Percentiles rank a stretch among this genome's conserved stretches.
phyloP scores from a whole-genome alignment of 768 basidiomycete genomes.

The Lactarius pseudohatsudake region DNA sequence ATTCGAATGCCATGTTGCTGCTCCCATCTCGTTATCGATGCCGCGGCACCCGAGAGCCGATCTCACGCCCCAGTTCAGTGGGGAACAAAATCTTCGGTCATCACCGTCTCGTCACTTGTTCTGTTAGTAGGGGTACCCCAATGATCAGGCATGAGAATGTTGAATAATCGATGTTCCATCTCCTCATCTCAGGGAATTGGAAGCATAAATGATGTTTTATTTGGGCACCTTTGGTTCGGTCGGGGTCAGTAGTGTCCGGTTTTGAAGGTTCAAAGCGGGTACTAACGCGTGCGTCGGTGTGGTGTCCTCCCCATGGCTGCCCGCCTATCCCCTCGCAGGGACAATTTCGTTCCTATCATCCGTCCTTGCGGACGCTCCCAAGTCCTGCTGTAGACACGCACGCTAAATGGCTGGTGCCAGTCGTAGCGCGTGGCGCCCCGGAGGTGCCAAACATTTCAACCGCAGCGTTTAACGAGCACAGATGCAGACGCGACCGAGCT shows the following conservation, averaged over 20 bases:
- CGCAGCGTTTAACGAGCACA: not conserved
- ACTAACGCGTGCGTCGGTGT: slow-evolving; percentile 11
- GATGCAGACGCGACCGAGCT: not conserved
- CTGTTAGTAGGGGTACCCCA: not conserved
- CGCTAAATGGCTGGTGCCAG: not conserved
- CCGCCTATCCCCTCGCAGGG: not conserved
- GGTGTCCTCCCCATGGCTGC: slow-evolving; percentile 11
- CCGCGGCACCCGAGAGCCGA: not conserved
- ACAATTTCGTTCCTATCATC: not conserved
- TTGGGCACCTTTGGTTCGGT: not conserved
- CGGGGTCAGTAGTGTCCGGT: slow-evolving; percentile 3
- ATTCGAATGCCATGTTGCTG: slow-evolving; percentile 11
- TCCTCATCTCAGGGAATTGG: not conserved
- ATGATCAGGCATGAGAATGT: slow-evolving; percentile 1
- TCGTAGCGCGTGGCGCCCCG: not conserved
- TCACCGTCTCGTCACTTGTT: slow-evolving; percentile 13
- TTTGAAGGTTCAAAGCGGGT: not conserved
- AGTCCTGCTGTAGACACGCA: not conserved
- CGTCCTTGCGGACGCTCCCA: not conserved
- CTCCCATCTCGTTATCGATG: slow-evolving; percentile 21
- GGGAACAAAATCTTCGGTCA: slow-evolving; percentile 1
- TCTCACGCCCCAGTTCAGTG: not conserved
- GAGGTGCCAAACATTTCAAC: not conserved
- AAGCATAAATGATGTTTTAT: slow-evolving; percentile 6
- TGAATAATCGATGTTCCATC: not conserved